phyloP scores from a whole-genome alignment of 371 early-diverging fungal genomes.

The Funneliformis caledonium region DNA sequence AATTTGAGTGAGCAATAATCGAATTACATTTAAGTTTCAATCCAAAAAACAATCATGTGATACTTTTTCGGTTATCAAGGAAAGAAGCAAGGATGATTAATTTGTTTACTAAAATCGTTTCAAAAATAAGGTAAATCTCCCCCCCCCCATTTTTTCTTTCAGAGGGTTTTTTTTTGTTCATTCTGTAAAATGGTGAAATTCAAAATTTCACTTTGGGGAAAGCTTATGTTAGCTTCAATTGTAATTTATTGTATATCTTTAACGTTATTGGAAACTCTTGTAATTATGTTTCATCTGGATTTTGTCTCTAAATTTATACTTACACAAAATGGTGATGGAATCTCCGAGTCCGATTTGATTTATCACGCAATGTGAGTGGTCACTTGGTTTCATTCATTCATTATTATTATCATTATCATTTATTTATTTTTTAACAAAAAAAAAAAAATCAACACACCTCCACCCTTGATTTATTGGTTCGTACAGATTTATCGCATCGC shows the following conservation, averaged over 20 bases:
- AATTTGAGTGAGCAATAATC: background rate
- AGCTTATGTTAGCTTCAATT: slow-evolving; percentile 16
- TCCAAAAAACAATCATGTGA: too few species aligned
- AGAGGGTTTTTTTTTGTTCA: too few species aligned
- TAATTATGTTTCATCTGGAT: slow-evolving; percentile 24
- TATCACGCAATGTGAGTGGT: slow-evolving; percentile 39
- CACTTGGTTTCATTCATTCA: background rate
- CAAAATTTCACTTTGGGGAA: slow-evolving; percentile 30
- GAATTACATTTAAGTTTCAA: too few species aligned
- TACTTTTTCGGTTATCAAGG: background rate
- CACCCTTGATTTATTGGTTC: background rate
- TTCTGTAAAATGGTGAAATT: background rate
- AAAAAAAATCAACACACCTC: background rate
- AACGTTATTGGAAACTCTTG: slow-evolving; percentile 18
- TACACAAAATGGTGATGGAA: background rate
- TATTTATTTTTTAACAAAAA: background rate
- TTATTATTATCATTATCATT: background rate
- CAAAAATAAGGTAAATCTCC: background rate
- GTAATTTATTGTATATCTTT: background rate
- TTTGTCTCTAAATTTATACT: slow-evolving; percentile 21
- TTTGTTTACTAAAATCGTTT: too few species aligned
- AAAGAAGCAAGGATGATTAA: too few species aligned
- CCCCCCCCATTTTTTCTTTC: background rate
- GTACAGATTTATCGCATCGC: slow-evolving; percentile 22
- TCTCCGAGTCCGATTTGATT: slow-evolving; percentile 29